These are phyloP conservation scores for Fagopyrum tataricum DNA, from an alignment of 148 eudicot genomes.

Conservation along the genomic window DNA sequence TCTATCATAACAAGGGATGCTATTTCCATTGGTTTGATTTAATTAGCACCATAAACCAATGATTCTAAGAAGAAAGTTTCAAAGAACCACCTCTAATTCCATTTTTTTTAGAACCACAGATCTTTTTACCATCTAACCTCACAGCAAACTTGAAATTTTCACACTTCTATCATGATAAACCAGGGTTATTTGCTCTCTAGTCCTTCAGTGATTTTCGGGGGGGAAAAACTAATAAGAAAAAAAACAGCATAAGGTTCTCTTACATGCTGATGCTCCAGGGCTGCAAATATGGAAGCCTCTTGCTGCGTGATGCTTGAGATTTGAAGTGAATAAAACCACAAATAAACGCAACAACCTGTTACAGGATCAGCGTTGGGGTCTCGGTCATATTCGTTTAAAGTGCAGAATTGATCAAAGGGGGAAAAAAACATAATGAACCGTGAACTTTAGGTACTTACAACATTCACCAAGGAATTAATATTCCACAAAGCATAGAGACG, in stretches of 20 bases:
- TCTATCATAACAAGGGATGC: not conserved
- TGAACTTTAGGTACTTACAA: conserved; percentile 49
- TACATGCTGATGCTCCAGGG: conserved; percentile 89
- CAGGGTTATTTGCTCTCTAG: too few species aligned
- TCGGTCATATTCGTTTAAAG: not conserved
- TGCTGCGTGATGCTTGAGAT: conserved; percentile 48
- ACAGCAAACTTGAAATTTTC: not conserved
- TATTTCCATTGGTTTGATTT: not conserved
- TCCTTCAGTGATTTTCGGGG: too few species aligned
- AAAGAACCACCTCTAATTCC: not conserved
- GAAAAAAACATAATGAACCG: not conserved
- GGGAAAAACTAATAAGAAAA: too few species aligned
- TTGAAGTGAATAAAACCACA: conserved; percentile 71
- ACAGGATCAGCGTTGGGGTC: not conserved
- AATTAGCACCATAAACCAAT: not conserved
- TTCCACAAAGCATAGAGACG: conserved; percentile 97
- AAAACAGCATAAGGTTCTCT: conserved; percentile 13
- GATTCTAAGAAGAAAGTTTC: not conserved
- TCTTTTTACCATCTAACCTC: not conserved
- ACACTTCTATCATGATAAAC: not conserved
- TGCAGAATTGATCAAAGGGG: not conserved
- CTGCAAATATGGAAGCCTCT: conserved; percentile 54
- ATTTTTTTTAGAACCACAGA: not conserved
- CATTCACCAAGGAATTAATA: conserved; percentile 77
- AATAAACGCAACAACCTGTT: conserved; percentile 76